Conservation (phyloP, 331 rosid genomes). For the Malus hybrid region DNA sequence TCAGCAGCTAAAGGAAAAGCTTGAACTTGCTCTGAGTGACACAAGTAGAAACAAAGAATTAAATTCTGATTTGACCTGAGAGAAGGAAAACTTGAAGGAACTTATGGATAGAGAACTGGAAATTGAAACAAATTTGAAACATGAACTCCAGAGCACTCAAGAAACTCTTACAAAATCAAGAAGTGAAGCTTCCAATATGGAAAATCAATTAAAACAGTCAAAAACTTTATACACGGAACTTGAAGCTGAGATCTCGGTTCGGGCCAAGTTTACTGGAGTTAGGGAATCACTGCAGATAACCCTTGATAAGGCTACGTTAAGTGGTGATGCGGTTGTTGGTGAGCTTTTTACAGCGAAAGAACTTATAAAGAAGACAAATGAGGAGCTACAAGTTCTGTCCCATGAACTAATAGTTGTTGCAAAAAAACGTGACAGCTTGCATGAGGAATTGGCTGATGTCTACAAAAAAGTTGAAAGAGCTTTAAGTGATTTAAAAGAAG, state of each 20-base stretch:
- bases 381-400: slow-evolving; percentile 41
- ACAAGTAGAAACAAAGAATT: slow-evolving; percentile 27
- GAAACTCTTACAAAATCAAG: slow-evolving; percentile 60
- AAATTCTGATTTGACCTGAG: slow-evolving; percentile 45
- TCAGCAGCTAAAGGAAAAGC: slow-evolving; percentile 44
- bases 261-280: slow-evolving; percentile 52
- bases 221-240: slow-evolving; percentile 31
- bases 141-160: slow-evolving; percentile 35
- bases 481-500: slow-evolving; percentile 46
- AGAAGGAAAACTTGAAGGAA: slow-evolving; percentile 43
- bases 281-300: slow-evolving; percentile 43
- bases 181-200: slow-evolving; percentile 45
- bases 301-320: slow-evolving; percentile 43
- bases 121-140: slow-evolving; percentile 39
- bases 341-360: slow-evolving; percentile 49
- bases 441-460: slow-evolving; percentile 48
- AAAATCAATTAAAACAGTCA: slow-evolving; percentile 37
- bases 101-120: slow-evolving; percentile 39
- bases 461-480: slow-evolving; percentile 57
- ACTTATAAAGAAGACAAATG: slow-evolving; percentile 34
- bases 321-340: slow-evolving; percentile 31
- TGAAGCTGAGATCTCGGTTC: slow-evolving; percentile 48
- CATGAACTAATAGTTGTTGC: slow-evolving; percentile 32
- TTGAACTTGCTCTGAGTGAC: slow-evolving; percentile 36
- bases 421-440: slow-evolving; percentile 49